These are phyloP conservation scores for Saccharomyces hybrid DNA, from an alignment of 1,139 yeast genomes.

Conservation along the genomic window DNA sequence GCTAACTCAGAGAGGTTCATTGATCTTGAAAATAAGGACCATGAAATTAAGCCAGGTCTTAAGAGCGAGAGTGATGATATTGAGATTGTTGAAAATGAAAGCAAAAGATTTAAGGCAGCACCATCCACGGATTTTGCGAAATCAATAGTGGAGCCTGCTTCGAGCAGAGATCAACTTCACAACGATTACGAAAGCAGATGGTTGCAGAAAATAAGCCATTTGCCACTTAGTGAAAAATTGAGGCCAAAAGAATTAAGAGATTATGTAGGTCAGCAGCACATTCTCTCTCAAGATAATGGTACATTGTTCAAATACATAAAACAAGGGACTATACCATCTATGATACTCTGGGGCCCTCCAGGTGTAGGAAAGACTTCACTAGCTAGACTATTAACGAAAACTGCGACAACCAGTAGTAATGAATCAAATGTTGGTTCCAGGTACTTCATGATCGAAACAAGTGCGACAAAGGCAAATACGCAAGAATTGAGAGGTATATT, in stretches of 20 bases:
- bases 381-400: constrained; percentile 38
- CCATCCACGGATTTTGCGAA: neutral
- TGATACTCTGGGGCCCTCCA: constrained; percentile 93
- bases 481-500: constrained; percentile 65
- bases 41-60: constrained; percentile 1
- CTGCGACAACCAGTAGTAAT: constrained; percentile 30
- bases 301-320: constrained; percentile 61
- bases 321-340: constrained; percentile 61
- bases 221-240: constrained; percentile 83
- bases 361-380: constrained; percentile 92
- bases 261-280: constrained; percentile 78
- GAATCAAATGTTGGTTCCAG: constrained; percentile 33
- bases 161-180: neutral
- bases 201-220: constrained; percentile 40
- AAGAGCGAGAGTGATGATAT: constrained; percentile 1
- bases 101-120: constrained; percentile 1
- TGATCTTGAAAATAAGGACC: constrained; percentile 9
- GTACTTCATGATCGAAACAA: constrained; percentile 67
- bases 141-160: neutral
- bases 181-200: constrained; percentile 32
- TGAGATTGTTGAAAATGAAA: constrained; percentile 1
- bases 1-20: constrained; percentile 5
- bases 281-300: constrained; percentile 65
- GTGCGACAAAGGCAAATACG: constrained; percentile 76
- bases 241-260: constrained; percentile 71